Conservation (phyloP, 257 asterid species). For the Solanum neorickii region DNA sequence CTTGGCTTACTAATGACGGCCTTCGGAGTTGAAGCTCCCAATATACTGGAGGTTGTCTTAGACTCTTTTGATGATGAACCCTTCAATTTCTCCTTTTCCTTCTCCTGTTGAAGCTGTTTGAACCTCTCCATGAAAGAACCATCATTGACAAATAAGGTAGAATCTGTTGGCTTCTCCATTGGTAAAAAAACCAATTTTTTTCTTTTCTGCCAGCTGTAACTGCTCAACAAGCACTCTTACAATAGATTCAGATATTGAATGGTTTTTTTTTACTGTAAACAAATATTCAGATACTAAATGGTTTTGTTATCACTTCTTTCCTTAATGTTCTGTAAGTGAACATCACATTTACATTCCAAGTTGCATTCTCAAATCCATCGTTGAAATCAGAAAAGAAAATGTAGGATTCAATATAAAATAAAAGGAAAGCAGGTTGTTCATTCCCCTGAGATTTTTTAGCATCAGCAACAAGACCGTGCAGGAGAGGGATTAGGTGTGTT, state of each 20-base stretch:
- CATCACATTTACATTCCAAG: not conserved
- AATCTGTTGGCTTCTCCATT: conserved; percentile 64
- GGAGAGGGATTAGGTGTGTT: not conserved
- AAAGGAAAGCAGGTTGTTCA: not conserved
- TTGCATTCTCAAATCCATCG: not conserved
- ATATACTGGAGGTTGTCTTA: conserved; percentile 27
- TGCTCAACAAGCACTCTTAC: conserved; percentile 73
- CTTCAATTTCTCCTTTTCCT: conserved; percentile 38
- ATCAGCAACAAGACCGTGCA: not conserved
- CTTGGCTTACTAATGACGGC: conserved; percentile 41
- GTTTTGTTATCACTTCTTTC: not conserved
- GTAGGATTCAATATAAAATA: not conserved
- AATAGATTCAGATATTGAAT: conserved; percentile 33
- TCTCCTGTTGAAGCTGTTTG: conserved; percentile 78
- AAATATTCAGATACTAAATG: not conserved
- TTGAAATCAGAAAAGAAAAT: not conserved
- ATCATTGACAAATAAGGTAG: conserved; percentile 72
- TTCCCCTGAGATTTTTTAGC: not conserved
- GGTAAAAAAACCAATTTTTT: conserved; percentile 24
- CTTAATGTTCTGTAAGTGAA: not conserved
- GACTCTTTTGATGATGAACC: conserved; percentile 21
- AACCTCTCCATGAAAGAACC: conserved; percentile 98
- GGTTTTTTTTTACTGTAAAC: not conserved
- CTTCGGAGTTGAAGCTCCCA: conserved; percentile 52
- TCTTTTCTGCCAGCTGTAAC: conserved; percentile 32